Evolutionary conservation across 2,329 filamentous ascomycete species (phyloP).

Genomic region (Allantophomopsis lycopodina): DNA sequence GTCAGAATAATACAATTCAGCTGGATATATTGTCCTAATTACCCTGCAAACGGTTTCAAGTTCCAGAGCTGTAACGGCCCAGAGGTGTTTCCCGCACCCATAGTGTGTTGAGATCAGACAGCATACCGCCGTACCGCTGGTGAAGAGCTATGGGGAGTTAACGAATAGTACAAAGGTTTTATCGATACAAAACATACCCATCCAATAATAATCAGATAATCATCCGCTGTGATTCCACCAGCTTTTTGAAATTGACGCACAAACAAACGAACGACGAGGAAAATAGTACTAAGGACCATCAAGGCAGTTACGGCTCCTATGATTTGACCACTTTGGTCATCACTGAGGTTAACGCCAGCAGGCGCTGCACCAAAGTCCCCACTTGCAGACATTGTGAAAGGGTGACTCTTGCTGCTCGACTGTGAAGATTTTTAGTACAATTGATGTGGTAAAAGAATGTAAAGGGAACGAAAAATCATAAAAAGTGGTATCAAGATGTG

Average conservation of each 20-base stretch:
- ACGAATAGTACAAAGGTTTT: too few species aligned
- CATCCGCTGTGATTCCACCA: slow-evolving; percentile 3
- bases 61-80: slow-evolving; percentile 4
- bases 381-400: background rate
- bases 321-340: slow-evolving; percentile 2
- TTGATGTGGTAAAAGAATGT: too few species aligned
- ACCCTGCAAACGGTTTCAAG: slow-evolving; percentile 4
- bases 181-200: slow-evolving; percentile 1
- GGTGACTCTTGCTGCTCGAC: too few species aligned
- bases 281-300: slow-evolving; percentile 3
- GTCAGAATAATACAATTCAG: background rate
- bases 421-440: too few species aligned
- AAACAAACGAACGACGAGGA: slow-evolving; percentile 2
- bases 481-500: too few species aligned
- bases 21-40: background rate
- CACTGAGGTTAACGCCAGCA: slow-evolving; percentile 3
- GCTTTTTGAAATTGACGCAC: slow-evolving; percentile 1
- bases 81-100: slow-evolving; percentile 8
- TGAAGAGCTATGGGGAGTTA: slow-evolving; percentile 1
- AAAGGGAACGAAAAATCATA: too few species aligned
- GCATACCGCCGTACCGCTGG: slow-evolving; percentile 1
- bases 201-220: slow-evolving; percentile 4
- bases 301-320: slow-evolving; percentile 2
- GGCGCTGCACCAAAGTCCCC: slow-evolving; percentile 2
- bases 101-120: slow-evolving; percentile 5